Base-by-base conservation (phyloP, 2,329 filamentous ascomycete species). In the Monosporascus sp. region DNA sequence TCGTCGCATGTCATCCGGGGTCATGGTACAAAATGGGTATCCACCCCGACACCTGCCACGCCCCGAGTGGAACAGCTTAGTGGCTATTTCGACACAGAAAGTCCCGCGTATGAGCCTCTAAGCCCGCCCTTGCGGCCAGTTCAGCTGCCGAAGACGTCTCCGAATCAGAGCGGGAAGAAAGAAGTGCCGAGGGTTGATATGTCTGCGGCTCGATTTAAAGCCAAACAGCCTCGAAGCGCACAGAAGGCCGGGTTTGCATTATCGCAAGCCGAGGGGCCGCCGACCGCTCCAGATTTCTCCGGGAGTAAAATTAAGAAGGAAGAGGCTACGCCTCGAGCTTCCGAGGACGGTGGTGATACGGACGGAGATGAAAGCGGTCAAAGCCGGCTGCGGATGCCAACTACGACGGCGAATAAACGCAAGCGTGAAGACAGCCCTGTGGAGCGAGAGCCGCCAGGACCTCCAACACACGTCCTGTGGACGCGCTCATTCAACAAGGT, bases 401-500 rank as follows among this genome's bases (percentile, higher is more conserved):
- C 66, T 72, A 24, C 66, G 70, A 45, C 51, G 18, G 64, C 69
- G 15, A 69, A 70, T 11, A 86, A 86, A 63, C 76, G 82, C 20
- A 86, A 85, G 67, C 74, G 82, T 47, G 78, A 79, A 52, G 78
- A 79, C 6, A 74, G 76, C 5, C 74, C 77, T 5, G 60, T 66
- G 62, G 79, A 56, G 68, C 58, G 78, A 56, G 79, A 53, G 63
- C 74, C 53, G 66, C 78, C 68, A 63, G 76, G 52, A 56, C 83
- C 85, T 27, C 81, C 83, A 22, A 82, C 82, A 8, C 81, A 89
- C 53, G 87, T 92, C 5, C 75, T 89, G 41, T 89, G 88, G 76
- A 90, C 88, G 15, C 84, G 88, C 47, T 86, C 86, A 47, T 86
- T 93, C 63, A 82, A 86, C 37, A 84, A 86, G 59, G 88, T 90